phyloP scores from a whole-genome alignment of 2,329 filamentous ascomycete genomes.

The Aschersonia sp. region DNA sequence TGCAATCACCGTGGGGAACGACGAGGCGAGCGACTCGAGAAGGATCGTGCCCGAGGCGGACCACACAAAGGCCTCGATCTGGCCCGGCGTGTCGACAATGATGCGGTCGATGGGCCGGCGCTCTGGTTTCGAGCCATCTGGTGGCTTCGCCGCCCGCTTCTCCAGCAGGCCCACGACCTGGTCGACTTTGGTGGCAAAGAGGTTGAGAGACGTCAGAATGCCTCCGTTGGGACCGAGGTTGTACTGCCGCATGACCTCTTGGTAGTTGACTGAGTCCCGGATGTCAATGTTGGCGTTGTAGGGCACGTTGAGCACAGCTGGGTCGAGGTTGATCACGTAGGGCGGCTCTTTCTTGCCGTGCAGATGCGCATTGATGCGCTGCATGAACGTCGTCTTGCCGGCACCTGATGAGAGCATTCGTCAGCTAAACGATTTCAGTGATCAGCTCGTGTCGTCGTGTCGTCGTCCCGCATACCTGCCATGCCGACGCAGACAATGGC shows the following conservation, averaged over 20 bases:
- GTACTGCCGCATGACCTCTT: conserved; percentile 99
- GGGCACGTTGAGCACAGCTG: conserved; percentile 81
- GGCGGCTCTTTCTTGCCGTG: conserved; percentile 68
- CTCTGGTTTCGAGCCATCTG: conserved; percentile 43
- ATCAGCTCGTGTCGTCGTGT: too few relatives aligned
- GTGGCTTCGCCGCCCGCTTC: conserved; percentile 52
- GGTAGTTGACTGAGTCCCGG: conserved; percentile 96
- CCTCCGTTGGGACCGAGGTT: conserved; percentile 95
- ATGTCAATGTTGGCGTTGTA: conserved; percentile 99
- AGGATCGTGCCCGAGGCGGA: conserved; percentile 89
- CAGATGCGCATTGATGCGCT: conserved; percentile 87
- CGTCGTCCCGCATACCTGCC: conserved; percentile 45
- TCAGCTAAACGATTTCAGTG: background rate
- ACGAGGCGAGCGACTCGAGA: conserved; percentile 80
- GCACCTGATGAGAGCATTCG: conserved; percentile 41
- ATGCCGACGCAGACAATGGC: conserved; percentile 90
- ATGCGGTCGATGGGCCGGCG: conserved; percentile 63
- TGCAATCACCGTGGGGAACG: conserved; percentile 91
- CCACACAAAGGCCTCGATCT: conserved; percentile 99
- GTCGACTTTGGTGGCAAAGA: conserved; percentile 96
- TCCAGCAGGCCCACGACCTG: conserved; percentile 82
- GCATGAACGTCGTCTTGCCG: conserved; percentile 99
- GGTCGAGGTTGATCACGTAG: conserved; percentile 95
- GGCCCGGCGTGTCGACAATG: conserved; percentile 86
- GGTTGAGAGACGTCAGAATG: conserved; percentile 86